phyloP scores from a whole-genome alignment of 2,329 filamentous ascomycete species.

The Fusarium brevicatenulatum region DNA sequence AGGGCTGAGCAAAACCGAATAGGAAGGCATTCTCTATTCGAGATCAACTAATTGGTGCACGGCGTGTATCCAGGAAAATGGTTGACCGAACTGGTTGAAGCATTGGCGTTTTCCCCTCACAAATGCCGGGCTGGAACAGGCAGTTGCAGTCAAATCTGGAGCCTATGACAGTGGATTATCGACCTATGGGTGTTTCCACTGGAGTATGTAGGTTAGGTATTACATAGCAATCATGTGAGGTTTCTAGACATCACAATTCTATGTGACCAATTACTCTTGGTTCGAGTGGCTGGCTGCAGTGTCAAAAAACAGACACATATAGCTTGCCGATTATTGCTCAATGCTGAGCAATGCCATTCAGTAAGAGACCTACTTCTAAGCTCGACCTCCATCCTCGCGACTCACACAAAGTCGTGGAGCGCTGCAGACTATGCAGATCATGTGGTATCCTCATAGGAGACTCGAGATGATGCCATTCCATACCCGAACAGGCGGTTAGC shows the following conservation, averaged over 20 bases:
- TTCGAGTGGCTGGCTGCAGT: background rate
- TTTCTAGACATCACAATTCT: background rate
- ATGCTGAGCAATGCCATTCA: background rate
- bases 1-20: constrained; percentile 39
- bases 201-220: background rate
- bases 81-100: constrained; percentile 2
- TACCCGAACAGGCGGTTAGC: constrained; percentile 38
- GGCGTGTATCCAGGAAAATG: constrained; percentile 2
- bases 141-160: background rate
- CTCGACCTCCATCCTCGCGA: constrained; percentile 11
- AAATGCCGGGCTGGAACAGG: constrained; percentile 9
- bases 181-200: background rate
- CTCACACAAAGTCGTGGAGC: constrained; percentile 23
- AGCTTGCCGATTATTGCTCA: background rate
- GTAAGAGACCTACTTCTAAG: background rate
- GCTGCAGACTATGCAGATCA: constrained; percentile 39
- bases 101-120: constrained; percentile 17
- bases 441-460: constrained; percentile 33
- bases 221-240: background rate
- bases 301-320: background rate
- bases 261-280: background rate
- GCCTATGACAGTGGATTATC: background rate
- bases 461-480: constrained; percentile 9
- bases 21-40: constrained; percentile 26
- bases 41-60: constrained; percentile 1